Percentiles rank a stretch among this genome's conserved stretches.
Conservation (phyloP, 768 basidiomycete genomes). For the Serendipita sp. region DNA sequence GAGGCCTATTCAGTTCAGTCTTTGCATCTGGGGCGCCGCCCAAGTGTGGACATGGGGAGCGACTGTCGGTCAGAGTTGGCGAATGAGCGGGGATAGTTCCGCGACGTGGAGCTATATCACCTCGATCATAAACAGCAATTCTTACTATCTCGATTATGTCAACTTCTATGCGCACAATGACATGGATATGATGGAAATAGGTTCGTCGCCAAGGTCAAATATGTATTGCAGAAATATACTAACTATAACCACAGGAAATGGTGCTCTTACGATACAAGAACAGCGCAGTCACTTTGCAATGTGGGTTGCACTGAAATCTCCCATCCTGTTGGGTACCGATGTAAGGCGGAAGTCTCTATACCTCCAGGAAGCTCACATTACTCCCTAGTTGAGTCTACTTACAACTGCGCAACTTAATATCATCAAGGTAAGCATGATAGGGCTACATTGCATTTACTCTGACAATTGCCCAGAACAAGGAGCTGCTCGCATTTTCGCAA, state of each 20-base stretch:
- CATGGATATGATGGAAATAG: constrained; percentile 32
- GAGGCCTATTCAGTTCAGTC: constrained; percentile 30
- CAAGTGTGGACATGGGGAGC: constrained; percentile 46
- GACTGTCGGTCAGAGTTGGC: constrained; percentile 39
- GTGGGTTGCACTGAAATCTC: constrained; percentile 42
- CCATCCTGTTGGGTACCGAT: constrained; percentile 31
- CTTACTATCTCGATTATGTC: constrained; percentile 24
- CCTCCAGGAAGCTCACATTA: background rate
- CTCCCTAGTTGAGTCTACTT: constrained; percentile 26
- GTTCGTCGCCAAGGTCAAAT: constrained; percentile 18
- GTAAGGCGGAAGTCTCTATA: constrained; percentile 13
- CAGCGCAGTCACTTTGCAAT: constrained; percentile 42
- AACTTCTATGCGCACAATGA: constrained; percentile 38
- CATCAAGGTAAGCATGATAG: constrained; percentile 18
- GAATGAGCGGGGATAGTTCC: constrained; percentile 34
- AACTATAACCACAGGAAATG: constrained; percentile 23
- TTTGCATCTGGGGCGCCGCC: constrained; percentile 41
- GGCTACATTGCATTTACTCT: background rate
- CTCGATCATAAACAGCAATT: constrained; percentile 29
- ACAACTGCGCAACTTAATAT: constrained; percentile 28
- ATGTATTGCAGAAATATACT: background rate
- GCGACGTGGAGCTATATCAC: constrained; percentile 36
- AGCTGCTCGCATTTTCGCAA: constrained; percentile 40
- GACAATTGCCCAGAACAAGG: constrained; percentile 20
- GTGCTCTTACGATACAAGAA: constrained; percentile 31